phyloP scores from a whole-genome alignment of 352 stramenopile species.

The Lagenidium giganteum region DNA sequence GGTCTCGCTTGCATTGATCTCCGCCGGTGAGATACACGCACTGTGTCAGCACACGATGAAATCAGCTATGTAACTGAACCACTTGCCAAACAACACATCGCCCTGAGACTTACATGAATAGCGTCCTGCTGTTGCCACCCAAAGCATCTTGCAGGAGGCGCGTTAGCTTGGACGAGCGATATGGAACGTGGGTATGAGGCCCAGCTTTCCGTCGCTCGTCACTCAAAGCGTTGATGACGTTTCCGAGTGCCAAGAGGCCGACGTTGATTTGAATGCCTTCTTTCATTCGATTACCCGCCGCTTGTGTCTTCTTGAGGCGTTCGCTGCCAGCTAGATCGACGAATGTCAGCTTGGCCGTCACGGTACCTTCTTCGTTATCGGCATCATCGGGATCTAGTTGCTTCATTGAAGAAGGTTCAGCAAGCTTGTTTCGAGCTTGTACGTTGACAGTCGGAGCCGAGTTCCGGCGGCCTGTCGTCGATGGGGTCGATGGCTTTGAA shows the following conservation, averaged over 20 bases:
- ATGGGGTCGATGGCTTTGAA: neutral
- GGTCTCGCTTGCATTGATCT: slow-evolving; percentile 63
- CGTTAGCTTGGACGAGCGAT: slow-evolving; percentile 80
- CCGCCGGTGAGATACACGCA: slow-evolving; percentile 78
- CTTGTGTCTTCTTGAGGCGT: slow-evolving; percentile 80
- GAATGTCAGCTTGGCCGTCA: slow-evolving; percentile 84
- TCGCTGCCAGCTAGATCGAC: slow-evolving; percentile 85
- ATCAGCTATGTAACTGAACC: neutral
- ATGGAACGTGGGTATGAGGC: slow-evolving; percentile 63
- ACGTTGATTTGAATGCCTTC: slow-evolving; percentile 89
- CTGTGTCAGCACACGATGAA: slow-evolving; percentile 19
- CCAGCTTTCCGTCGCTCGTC: slow-evolving; percentile 51
- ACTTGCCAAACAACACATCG: neutral
- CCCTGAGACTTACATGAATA: slow-evolving; percentile 84
- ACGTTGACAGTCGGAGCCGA: no score
- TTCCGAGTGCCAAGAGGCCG: slow-evolving; percentile 74
- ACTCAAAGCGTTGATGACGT: slow-evolving; percentile 85
- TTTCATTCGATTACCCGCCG: slow-evolving; percentile 83
- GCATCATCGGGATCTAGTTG: slow-evolving; percentile 10
- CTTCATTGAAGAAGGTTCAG: no score
- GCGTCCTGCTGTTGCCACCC: slow-evolving; percentile 82
- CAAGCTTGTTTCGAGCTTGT: no score
- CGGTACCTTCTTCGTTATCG: slow-evolving; percentile 25
- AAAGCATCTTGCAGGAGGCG: slow-evolving; percentile 80
- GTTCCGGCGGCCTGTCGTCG: no score